Evolutionary conservation across 116 monocot genomes (phyloP).

Genomic region (Dioscorea cayenensis): DNA sequence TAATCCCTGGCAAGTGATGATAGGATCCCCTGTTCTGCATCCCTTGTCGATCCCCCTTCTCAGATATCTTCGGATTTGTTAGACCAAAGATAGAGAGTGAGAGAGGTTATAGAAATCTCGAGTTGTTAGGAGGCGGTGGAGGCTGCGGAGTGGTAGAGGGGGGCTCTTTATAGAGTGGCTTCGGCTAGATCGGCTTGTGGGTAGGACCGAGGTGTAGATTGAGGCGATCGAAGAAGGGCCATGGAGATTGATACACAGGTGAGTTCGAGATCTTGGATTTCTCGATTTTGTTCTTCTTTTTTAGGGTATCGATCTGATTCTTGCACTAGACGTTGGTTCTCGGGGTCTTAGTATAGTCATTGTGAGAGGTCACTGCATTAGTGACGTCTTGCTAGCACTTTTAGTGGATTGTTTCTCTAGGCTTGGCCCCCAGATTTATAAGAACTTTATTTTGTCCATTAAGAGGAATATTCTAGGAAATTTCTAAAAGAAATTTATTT

Average conservation of each 20-base stretch:
- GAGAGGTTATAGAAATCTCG: too few species aligned
- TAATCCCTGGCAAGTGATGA: constrained; percentile 27
- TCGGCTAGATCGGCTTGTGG: too few species aligned
- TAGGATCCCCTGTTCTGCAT: constrained; percentile 68
- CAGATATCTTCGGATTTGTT: background rate
- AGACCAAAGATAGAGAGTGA: too few species aligned
- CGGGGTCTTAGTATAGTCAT: constrained; percentile 52
- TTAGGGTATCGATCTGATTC: constrained; percentile 82
- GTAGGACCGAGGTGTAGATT: constrained; percentile 43
- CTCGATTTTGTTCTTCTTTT: constrained; percentile 88
- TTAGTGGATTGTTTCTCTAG: too few species aligned
- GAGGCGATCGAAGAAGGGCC: constrained; percentile 71
- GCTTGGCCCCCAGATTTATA: too few species aligned
- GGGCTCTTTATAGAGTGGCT: too few species aligned
- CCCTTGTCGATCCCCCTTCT: background rate
- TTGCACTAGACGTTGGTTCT: constrained; percentile 79
- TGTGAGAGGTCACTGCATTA: constrained; percentile 58
- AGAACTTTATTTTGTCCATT: too few species aligned
- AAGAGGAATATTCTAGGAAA: too few species aligned
- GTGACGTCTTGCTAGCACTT: constrained; percentile 88
- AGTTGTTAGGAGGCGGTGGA: too few species aligned
- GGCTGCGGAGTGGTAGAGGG: too few species aligned
- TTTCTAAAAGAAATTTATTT: too few species aligned
- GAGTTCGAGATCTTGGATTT: constrained; percentile 25
- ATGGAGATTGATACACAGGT: constrained; percentile 9